Percentiles rank a stretch among this genome's conserved stretches.
These are phyloP conservation scores for Chlamydomonas urium DNA, from an alignment of 139 green algal species.

Conservation along the genomic window DNA sequence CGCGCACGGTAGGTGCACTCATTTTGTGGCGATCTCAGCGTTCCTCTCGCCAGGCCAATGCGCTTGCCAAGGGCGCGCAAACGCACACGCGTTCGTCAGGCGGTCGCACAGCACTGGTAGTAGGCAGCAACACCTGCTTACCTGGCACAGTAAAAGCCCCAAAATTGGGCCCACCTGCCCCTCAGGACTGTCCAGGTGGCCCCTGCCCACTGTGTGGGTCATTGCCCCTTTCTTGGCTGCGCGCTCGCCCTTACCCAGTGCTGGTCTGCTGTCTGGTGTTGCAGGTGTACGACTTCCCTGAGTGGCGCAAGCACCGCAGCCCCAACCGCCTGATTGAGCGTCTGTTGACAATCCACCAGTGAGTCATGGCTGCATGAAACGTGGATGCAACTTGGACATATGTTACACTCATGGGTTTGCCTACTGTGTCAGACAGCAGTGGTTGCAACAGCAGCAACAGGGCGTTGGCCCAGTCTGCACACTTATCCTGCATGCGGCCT, in stretches of 20 bases:
- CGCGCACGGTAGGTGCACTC: too few relatives aligned
- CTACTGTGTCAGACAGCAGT: background rate
- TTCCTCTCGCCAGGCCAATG: too few relatives aligned
- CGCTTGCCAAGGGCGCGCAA: too few relatives aligned
- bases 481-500: background rate
- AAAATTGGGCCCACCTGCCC: too few relatives aligned
- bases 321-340: conserved; percentile 18
- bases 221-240: background rate
- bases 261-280: background rate
- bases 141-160: too few relatives aligned
- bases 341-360: conserved; percentile 28
- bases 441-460: background rate
- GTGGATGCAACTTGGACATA: background rate
- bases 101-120: too few relatives aligned
- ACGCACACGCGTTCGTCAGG: too few relatives aligned
- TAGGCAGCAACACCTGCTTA: too few relatives aligned
- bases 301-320: conserved; percentile 32
- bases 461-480: background rate
- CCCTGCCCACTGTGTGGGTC: too few relatives aligned
- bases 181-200: too few relatives aligned
- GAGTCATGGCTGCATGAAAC: conserved; percentile 6
- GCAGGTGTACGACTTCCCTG: conserved; percentile 32
- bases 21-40: too few relatives aligned
- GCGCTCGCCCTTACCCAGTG: background rate
- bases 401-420: background rate